These are phyloP conservation scores for Vitis vinifera DNA, from an alignment of 164 flowering plant genomes.

Conservation along the genomic window ASM3070453v1 NC_081812.1:22779001-22779500, in stretches of 20 bases:
- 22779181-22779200: slow-evolving; percentile 58
- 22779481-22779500: background rate
- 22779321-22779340: slow-evolving; percentile 54
- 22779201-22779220: slow-evolving; percentile 51
- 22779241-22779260: background rate
- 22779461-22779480: background rate
- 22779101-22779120: too few relatives aligned
- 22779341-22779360: slow-evolving; percentile 47
- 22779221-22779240: slow-evolving; percentile 70
- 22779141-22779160: slow-evolving; percentile 28
- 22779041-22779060: too few relatives aligned
- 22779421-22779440: slow-evolving; percentile 59
- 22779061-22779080: too few relatives aligned
- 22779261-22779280: background rate
- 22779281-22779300: background rate
- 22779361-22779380: slow-evolving; percentile 51
- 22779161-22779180: slow-evolving; percentile 85
- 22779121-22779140: background rate
- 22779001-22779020: too few relatives aligned
- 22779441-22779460: background rate
- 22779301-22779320: slow-evolving; percentile 52
- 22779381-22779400: slow-evolving; percentile 56
- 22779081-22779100: too few relatives aligned
- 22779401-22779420: slow-evolving; percentile 49
- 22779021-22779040: too few relatives aligned